These are phyloP conservation scores for Aspergillus puulaauensis DNA, from an alignment of 2,329 filamentous ascomycete genomes.

Conservation along the genomic window DNA sequence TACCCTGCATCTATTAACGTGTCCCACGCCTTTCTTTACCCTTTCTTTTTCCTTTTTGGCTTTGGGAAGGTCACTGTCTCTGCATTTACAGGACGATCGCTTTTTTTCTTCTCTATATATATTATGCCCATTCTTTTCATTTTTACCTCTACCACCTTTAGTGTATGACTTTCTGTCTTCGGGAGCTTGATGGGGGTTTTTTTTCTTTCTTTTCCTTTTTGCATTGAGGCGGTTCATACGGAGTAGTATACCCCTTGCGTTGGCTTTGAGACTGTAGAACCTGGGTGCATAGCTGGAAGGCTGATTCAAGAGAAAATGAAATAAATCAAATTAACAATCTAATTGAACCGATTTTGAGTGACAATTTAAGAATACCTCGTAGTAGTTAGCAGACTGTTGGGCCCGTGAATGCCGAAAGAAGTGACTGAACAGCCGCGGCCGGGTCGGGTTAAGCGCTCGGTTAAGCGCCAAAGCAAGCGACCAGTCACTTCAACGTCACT, in stretches of 20 bases:
- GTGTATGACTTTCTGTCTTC: slow-evolving; percentile 17
- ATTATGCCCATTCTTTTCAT: slow-evolving; percentile 14
- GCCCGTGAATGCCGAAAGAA: background rate
- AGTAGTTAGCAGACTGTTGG: background rate
- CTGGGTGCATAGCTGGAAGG: slow-evolving; percentile 4
- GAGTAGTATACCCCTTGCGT: slow-evolving; percentile 32
- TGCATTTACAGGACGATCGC: slow-evolving; percentile 29
- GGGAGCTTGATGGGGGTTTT: slow-evolving; percentile 16
- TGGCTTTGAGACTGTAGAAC: slow-evolving; percentile 17
- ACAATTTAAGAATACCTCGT: background rate
- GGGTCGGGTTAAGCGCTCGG: slow-evolving; percentile 20
- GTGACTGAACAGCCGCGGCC: slow-evolving; percentile 13
- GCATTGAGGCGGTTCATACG: slow-evolving; percentile 33
- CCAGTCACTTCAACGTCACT: slow-evolving; percentile 25
- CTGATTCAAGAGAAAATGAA: slow-evolving; percentile 9
- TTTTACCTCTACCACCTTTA: slow-evolving; percentile 17
- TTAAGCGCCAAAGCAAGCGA: slow-evolving; percentile 18
- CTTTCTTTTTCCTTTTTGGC: slow-evolving; percentile 12
- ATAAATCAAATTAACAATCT: slow-evolving; percentile 3
- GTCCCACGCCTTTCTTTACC: slow-evolving; percentile 25
- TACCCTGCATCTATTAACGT: slow-evolving; percentile 26
- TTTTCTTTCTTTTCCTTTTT: slow-evolving; percentile 14
- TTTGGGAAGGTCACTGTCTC: slow-evolving; percentile 20
- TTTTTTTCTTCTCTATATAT: slow-evolving; percentile 14
- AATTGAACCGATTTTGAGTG: background rate